These are phyloP conservation scores for Multifurca ochricompacta DNA, from an alignment of 768 basidiomycete species.

Conservation along the genomic window DNA sequence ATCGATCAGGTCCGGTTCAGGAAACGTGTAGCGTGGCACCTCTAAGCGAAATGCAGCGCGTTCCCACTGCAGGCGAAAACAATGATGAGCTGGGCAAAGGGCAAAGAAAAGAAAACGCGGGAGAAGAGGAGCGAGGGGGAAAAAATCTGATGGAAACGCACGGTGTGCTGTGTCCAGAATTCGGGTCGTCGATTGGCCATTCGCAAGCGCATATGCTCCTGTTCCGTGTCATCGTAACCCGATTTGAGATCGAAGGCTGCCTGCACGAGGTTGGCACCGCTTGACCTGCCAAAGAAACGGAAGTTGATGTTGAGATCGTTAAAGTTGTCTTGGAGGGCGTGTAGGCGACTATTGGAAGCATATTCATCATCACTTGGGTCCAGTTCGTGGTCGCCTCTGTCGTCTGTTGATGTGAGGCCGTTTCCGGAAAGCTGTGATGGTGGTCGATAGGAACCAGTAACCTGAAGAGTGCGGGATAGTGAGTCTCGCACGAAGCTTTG, in stretches of 20 bases:
- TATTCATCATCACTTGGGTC: constrained; percentile 23
- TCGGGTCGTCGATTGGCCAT: constrained; percentile 34
- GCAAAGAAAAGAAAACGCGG: too few relatives aligned
- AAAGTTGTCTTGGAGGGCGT: constrained; percentile 27
- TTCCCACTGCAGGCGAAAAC: constrained; percentile 16
- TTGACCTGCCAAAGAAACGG: constrained; percentile 38
- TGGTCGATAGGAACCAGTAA: constrained; percentile 3
- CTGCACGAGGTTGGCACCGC: constrained; percentile 35
- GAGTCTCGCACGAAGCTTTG: constrained; percentile 28
- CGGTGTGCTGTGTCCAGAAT: constrained; percentile 44
- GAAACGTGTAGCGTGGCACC: constrained; percentile 23
- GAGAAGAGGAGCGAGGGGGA: too few relatives aligned
- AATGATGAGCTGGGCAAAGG: not conserved
- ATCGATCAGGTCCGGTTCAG: constrained; percentile 31
- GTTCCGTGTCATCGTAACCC: constrained; percentile 28
- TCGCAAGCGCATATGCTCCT: constrained; percentile 1
- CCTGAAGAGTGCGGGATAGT: constrained; percentile 17
- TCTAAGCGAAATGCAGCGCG: not conserved
- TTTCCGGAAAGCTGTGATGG: not conserved
- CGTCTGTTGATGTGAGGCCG: not conserved
- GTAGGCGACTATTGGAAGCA: constrained; percentile 17
- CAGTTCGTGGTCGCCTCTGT: constrained; percentile 1
- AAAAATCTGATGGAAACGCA: too few relatives aligned
- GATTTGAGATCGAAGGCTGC: constrained; percentile 37
- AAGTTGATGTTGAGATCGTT: constrained; percentile 26